Conservation (phyloP, 129 eudicot genomes). For the Dittrichia graveolens region DNA sequence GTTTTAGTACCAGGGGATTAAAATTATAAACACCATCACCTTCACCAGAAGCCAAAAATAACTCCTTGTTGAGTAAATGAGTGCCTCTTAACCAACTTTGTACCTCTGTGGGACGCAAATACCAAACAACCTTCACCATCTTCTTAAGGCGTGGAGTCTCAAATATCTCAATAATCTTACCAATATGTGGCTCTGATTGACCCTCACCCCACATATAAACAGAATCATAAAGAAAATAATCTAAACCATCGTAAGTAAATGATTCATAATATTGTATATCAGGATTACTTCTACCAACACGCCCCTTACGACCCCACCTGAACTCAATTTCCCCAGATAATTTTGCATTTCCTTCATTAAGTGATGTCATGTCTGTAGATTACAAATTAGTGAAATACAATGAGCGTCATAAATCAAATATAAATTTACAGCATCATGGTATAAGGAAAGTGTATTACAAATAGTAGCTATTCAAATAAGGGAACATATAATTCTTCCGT, state of each 20-base stretch:
- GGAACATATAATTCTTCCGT: no score
- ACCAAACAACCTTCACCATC: constrained; percentile 62
- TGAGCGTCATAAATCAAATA: not conserved
- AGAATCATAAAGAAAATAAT: constrained; percentile 57
- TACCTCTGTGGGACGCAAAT: constrained; percentile 56
- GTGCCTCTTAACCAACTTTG: constrained; percentile 39
- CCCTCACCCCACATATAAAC: constrained; percentile 48
- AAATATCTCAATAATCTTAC: constrained; percentile 58
- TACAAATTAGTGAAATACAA: constrained; percentile 9
- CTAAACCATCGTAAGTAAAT: constrained; percentile 50
- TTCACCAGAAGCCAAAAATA: constrained; percentile 68
- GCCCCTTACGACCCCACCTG: constrained; percentile 53
- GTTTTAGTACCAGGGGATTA: constrained; percentile 49
- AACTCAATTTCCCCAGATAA: constrained; percentile 36
- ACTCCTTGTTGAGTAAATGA: constrained; percentile 39
- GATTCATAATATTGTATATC: constrained; percentile 43
- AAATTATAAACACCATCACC: constrained; percentile 53
- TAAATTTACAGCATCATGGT: not conserved
- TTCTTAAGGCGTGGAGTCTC: constrained; percentile 45
- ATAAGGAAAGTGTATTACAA: constrained; percentile 9
- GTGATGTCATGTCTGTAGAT: constrained; percentile 18
- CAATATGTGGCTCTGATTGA: constrained; percentile 49
- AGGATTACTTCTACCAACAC: constrained; percentile 20
- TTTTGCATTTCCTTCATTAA: constrained; percentile 11
- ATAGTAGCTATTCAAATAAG: no score